Conservation (phyloP, 2,329 filamentous ascomycete species). For the Exophiala spinifera region DNA sequence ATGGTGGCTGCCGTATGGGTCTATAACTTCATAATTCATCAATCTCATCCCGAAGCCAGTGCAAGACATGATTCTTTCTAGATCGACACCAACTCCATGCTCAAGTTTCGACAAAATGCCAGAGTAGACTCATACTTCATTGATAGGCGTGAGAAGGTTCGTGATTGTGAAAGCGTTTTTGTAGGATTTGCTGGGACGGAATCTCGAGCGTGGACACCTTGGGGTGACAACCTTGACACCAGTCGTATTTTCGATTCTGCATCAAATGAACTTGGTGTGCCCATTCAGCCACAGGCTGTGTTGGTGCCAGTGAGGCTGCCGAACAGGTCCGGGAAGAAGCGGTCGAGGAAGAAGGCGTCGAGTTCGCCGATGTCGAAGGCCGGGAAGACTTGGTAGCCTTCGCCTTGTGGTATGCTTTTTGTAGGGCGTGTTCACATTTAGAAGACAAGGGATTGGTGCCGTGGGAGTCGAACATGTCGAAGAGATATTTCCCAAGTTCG, state of each 20-base stretch:
- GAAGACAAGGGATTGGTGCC: slow-evolving; percentile 13
- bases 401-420: background rate
- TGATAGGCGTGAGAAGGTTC: slow-evolving; percentile 22
- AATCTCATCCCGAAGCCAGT: background rate
- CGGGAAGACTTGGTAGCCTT: slow-evolving; percentile 7
- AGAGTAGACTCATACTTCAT: slow-evolving; percentile 1
- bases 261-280: slow-evolving; percentile 29
- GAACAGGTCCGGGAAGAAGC: slow-evolving; percentile 22
- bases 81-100: slow-evolving; percentile 23
- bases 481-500: background rate
- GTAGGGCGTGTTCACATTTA: slow-evolving; percentile 15
- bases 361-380: slow-evolving; percentile 7
- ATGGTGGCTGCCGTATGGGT: too few species aligned
- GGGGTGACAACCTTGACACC: slow-evolving; percentile 27
- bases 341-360: slow-evolving; percentile 15
- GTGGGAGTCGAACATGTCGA: slow-evolving; percentile 10
- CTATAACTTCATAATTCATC: background rate
- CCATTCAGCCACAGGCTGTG: slow-evolving; percentile 27
- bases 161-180: slow-evolving; percentile 10
- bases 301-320: slow-evolving; percentile 22
- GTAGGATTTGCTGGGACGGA: slow-evolving; percentile 19
- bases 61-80: background rate
- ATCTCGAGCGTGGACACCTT: slow-evolving; percentile 12
- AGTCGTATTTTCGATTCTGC: slow-evolving; percentile 27
- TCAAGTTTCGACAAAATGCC: slow-evolving; percentile 5